These are phyloP conservation scores for Oryza rufipogon DNA, from an alignment of 176 grass and related monocot genomes.

Conservation along the genomic window DNA sequence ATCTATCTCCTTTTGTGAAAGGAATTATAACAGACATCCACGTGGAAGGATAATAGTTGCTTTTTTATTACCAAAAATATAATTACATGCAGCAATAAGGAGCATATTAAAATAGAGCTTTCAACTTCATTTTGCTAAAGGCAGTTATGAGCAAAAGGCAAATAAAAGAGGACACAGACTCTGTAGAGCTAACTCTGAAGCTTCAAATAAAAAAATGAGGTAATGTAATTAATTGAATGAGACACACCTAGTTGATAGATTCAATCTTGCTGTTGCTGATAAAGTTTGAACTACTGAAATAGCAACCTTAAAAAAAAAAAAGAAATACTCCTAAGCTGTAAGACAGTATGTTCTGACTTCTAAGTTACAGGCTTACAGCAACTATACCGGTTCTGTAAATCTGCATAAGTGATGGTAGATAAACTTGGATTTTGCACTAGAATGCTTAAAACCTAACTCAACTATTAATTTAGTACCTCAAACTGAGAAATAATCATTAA, in stretches of 20 bases:
- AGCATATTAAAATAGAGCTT: neutral
- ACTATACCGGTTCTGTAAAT: slow-evolving; percentile 20
- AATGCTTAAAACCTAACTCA: neutral
- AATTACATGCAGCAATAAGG: neutral
- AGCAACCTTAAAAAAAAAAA: neutral
- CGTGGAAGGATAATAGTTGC: neutral
- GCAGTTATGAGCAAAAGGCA: neutral
- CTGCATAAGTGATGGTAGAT: neutral
- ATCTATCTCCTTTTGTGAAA: neutral
- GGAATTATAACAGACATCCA: neutral
- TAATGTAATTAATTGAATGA: neutral
- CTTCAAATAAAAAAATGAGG: slow-evolving; percentile 28
- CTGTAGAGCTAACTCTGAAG: slow-evolving; percentile 3
- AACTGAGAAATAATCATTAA: neutral
- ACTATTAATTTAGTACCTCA: neutral
- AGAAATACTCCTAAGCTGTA: neutral
- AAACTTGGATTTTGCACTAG: slow-evolving; percentile 5
- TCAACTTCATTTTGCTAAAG: slow-evolving; percentile 19
- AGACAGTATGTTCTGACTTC: neutral
- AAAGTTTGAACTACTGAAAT: slow-evolving; percentile 4
- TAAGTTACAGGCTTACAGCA: neutral
- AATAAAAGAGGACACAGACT: neutral
- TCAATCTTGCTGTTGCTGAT: neutral
- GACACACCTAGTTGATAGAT: slow-evolving; percentile 17
- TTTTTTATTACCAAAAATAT: neutral